These are phyloP conservation scores for Bacidia rubella DNA, from an alignment of 495 filamentous ascomycete genomes.

Conservation along the genomic window DNA sequence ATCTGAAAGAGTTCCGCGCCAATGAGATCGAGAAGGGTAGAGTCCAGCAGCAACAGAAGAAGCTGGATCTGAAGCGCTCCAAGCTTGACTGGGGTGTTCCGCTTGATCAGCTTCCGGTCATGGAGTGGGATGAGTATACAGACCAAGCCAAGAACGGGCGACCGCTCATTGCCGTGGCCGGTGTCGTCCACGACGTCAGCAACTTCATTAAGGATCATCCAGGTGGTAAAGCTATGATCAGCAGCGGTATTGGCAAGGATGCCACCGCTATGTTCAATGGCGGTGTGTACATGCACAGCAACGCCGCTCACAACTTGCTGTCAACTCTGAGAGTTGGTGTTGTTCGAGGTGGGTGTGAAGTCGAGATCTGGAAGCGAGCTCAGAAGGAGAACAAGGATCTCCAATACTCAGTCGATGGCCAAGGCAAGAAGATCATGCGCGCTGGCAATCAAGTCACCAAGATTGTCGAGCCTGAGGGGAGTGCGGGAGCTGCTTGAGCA, in stretches of 20 bases:
- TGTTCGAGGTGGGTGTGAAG: conserved; percentile 88
- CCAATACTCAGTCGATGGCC: conserved; percentile 63
- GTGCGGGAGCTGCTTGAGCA: conserved; percentile 56
- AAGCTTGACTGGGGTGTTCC: conserved; percentile 92
- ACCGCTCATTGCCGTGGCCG: conserved; percentile 75
- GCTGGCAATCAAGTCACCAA: conserved; percentile 86
- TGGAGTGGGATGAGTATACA: conserved; percentile 93
- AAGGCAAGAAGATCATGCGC: conserved; percentile 73
- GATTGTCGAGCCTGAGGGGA: conserved; percentile 55
- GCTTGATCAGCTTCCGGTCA: conserved; percentile 83
- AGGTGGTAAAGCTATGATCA: conserved; percentile 92
- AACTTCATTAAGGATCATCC: conserved; percentile 96
- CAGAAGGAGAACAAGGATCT: conserved; percentile 81
- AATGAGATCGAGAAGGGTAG: conserved; percentile 99
- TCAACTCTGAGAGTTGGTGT: conserved; percentile 96
- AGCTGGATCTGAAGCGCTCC: conserved; percentile 89
- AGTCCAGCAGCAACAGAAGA: conserved; percentile 96
- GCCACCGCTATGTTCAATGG: conserved; percentile 99
- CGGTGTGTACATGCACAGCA: conserved; percentile 94
- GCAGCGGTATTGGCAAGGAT: conserved; percentile 86
- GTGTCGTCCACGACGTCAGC: conserved; percentile 89
- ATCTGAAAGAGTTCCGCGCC: conserved; percentile 91
- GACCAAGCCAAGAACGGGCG: conserved; percentile 79
- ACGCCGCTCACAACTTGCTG: conserved; percentile 93
- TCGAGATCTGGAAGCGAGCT: conserved; percentile 97